Base-by-base conservation (phyloP, 2,329 filamentous ascomycete species). In the Ceratocystis huliohia region DNA sequence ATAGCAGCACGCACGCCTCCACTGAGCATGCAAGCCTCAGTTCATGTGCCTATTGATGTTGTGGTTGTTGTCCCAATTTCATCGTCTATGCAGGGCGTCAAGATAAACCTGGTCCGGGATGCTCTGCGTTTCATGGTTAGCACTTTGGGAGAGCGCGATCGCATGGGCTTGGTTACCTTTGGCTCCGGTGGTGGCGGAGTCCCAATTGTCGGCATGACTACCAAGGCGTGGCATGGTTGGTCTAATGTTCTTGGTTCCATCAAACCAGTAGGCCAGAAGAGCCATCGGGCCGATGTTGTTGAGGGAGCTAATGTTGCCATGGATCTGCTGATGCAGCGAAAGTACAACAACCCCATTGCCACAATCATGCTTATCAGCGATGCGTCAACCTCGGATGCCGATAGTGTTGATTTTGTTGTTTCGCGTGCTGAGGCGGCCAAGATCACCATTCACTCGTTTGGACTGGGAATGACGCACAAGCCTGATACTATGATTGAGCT, bases 401-500 rank as follows among this genome's bases (percentile, higher is more conserved):
- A 97, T 73, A 96, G 92, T 72, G 93, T 97, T 41, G 93, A 99
- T 75, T 99, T 99, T 75, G 94, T 99, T 13, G 90, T 97, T 48
- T 96, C 94, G 15, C 84, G 94, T 71, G 94, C 94, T 5, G 94
- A 99, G 79, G 94, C 94, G 66, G 94, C 94, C 70, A 99, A 99
- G 77, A 94, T 99, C 71, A 87, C 90, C 13, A 96, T 99, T 66
- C 91, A 97, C 76, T 96, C 94, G 0, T 99, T 99, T 72, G 94
- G 94, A 44, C 82, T 99, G 20, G 94, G 94, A 64, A 86, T 96
- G 79, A 97, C 93, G 0, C 94, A 99, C 77, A 97, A 97, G 77
- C 94, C 94, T 4, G 94, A 99, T 74, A 96, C 92, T 0, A 96
- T 99, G 91, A 96, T 99, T 69, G 93, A 97, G 76, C 80, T 99